Percentiles rank a stretch among this genome's conserved stretches.
phyloP scores from a whole-genome alignment of 352 stramenopile genomes.

The Pythium aristosporum region DNA sequence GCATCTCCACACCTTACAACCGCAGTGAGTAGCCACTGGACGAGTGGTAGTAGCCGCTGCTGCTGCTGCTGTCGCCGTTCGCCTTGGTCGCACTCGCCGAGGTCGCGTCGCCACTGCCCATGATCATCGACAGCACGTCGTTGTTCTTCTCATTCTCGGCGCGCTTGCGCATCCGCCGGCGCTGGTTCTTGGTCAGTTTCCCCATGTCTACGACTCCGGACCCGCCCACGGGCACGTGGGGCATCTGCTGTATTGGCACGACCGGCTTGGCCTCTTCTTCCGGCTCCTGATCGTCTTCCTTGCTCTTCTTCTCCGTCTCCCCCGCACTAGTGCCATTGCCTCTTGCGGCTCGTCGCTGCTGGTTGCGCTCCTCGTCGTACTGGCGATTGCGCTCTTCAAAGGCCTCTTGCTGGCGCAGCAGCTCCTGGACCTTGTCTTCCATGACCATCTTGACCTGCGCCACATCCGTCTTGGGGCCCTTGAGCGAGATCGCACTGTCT shows the following conservation, averaged over 20 bases:
- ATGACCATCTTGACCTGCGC: constrained; percentile 55
- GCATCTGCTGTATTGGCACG: constrained; percentile 12
- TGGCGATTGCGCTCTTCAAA: constrained; percentile 40
- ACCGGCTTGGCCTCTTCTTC: constrained; percentile 14
- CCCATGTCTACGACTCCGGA: constrained; percentile 26
- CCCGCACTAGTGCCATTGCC: neutral
- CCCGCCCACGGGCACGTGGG: constrained; percentile 37
- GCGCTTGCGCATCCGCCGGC: constrained; percentile 73
- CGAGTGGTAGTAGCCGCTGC: constrained; percentile 63
- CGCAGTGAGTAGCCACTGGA: constrained; percentile 64
- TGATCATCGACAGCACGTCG: constrained; percentile 63
- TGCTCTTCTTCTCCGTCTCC: constrained; percentile 21
- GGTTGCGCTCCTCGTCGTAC: constrained; percentile 39
- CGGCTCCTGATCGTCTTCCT: constrained; percentile 2
- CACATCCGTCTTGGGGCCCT: constrained; percentile 52
- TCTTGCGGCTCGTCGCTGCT: constrained; percentile 17
- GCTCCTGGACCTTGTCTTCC: constrained; percentile 70
- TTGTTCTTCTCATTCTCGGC: constrained; percentile 71
- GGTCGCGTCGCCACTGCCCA: constrained; percentile 29
- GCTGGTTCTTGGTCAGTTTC: constrained; percentile 82
- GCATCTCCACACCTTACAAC: constrained; percentile 29
- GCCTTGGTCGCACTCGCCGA: neutral
- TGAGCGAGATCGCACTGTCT: constrained; percentile 51
- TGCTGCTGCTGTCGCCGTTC: constrained; percentile 18
- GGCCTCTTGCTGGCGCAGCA: constrained; percentile 48